These are phyloP conservation scores for Coemansia asiatica DNA, from an alignment of 192 early-diverging fungal genomes.

Conservation along the genomic window DNA sequence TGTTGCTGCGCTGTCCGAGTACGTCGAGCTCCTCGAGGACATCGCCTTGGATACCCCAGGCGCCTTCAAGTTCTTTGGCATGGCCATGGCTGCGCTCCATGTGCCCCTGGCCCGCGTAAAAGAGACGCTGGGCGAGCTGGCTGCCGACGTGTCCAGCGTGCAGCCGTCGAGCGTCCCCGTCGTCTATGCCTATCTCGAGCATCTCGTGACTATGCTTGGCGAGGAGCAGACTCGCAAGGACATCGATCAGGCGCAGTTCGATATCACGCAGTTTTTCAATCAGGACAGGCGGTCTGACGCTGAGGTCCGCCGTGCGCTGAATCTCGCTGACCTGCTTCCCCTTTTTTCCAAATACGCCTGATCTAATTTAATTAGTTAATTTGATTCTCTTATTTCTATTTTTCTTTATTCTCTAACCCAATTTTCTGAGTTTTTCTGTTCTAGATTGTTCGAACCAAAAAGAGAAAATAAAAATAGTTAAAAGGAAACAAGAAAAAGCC, in stretches of 20 bases:
- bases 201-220: conserved; percentile 22
- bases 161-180: conserved; percentile 29
- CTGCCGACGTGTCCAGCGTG: conserved; percentile 20
- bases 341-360: conserved; percentile 36
- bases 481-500: background rate
- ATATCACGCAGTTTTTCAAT: conserved; percentile 40
- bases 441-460: background rate
- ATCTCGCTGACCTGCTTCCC: conserved; percentile 21
- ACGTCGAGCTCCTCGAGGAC: conserved; percentile 67
- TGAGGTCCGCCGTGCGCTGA: conserved; percentile 29
- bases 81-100: conserved; percentile 58
- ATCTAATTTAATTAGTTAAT: background rate
- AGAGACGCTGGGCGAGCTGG: conserved; percentile 46
- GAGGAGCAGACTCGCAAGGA: conserved; percentile 25
- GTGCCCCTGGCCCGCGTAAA: conserved; percentile 55
- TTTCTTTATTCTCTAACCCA: background rate
- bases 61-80: conserved; percentile 64
- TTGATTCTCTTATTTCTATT: background rate
- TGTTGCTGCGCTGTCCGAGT: conserved; percentile 57
- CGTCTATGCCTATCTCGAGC: conserved; percentile 36
- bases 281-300: conserved; percentile 31
- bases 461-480: background rate
- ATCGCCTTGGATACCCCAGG: conserved; percentile 70
- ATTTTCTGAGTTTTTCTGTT: background rate
- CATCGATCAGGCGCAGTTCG: conserved; percentile 44